Conservation (phyloP, 2,329 filamentous ascomycete genomes). For the Talaromyces sp. region DNA sequence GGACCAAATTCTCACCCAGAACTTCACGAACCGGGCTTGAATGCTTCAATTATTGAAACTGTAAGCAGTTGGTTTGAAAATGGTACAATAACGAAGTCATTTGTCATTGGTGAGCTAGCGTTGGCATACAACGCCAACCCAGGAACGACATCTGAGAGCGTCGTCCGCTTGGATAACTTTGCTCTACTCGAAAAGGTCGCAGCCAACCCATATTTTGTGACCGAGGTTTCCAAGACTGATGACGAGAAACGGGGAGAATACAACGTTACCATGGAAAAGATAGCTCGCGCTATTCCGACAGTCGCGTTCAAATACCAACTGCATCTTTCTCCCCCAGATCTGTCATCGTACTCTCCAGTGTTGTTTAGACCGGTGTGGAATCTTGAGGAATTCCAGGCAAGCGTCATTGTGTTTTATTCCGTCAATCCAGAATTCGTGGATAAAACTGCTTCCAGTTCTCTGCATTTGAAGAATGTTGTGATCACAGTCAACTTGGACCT, state of each 20-base stretch:
- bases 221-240: constrained; percentile 54
- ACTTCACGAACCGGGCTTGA: constrained; percentile 72
- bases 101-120: constrained; percentile 83
- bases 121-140: constrained; percentile 65
- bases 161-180: constrained; percentile 87
- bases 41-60: constrained; percentile 85
- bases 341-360: constrained; percentile 65
- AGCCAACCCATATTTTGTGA: constrained; percentile 87
- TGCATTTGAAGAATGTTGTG: constrained; percentile 72
- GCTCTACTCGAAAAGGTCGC: constrained; percentile 84
- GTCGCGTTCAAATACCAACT: constrained; percentile 92
- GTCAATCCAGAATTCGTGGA: constrained; percentile 68
- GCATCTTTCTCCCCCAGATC: constrained; percentile 61
- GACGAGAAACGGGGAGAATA: constrained; percentile 71
- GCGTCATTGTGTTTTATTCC: constrained; percentile 77
- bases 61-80: constrained; percentile 81
- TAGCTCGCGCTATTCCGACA: constrained; percentile 61
- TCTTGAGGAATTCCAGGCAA: constrained; percentile 77
- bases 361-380: constrained; percentile 77
- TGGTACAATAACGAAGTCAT: constrained; percentile 66
- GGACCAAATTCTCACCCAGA: constrained; percentile 76
- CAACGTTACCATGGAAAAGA: constrained; percentile 66
- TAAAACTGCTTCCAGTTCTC: constrained; percentile 39
- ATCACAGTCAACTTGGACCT: constrained; percentile 54
- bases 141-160: constrained; percentile 40